Conservation (phyloP, 352 stramenopile genomes). For the Peronospora destructor region DNA sequence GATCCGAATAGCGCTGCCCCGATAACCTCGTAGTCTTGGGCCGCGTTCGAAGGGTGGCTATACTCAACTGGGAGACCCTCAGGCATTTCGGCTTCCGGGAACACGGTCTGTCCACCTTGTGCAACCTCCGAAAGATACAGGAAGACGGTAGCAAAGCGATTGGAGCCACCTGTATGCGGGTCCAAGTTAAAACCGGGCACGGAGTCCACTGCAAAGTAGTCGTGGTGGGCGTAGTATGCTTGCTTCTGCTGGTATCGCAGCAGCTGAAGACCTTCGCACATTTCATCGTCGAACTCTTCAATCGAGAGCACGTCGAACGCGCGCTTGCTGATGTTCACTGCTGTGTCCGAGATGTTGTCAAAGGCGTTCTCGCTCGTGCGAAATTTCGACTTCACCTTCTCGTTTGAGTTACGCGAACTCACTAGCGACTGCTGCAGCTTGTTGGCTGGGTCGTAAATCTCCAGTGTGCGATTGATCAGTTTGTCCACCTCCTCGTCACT, state of each 20-base stretch:
- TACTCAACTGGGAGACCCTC: constrained; percentile 52
- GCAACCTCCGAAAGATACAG: constrained; percentile 79
- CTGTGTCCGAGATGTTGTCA: constrained; percentile 68
- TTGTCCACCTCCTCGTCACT: constrained; percentile 67
- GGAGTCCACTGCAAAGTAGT: constrained; percentile 85
- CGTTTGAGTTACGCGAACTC: constrained; percentile 48
- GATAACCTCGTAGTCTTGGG: constrained; percentile 33
- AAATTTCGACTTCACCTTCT: constrained; percentile 52
- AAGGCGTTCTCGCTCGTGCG: constrained; percentile 87
- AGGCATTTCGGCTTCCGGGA: constrained; percentile 69
- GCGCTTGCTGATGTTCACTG: constrained; percentile 70
- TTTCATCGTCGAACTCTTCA: constrained; percentile 81
- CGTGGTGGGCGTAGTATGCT: constrained; percentile 90
- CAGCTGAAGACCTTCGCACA: constrained; percentile 93
- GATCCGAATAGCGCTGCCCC: constrained; percentile 55
- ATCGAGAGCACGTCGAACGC: constrained; percentile 90
- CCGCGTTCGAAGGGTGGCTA: constrained; percentile 39
- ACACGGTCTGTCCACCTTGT: constrained; percentile 76
- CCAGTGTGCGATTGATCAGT: constrained; percentile 70
- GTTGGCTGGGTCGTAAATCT: constrained; percentile 76
- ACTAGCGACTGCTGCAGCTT: constrained; percentile 80
- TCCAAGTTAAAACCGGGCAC: constrained; percentile 69
- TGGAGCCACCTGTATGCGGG: constrained; percentile 60
- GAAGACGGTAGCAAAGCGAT: constrained; percentile 81
- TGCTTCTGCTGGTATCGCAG: constrained; percentile 93